Conservation (phyloP, 2,329 filamentous ascomycete genomes). For the Colletotrichum tanaceti region DNA sequence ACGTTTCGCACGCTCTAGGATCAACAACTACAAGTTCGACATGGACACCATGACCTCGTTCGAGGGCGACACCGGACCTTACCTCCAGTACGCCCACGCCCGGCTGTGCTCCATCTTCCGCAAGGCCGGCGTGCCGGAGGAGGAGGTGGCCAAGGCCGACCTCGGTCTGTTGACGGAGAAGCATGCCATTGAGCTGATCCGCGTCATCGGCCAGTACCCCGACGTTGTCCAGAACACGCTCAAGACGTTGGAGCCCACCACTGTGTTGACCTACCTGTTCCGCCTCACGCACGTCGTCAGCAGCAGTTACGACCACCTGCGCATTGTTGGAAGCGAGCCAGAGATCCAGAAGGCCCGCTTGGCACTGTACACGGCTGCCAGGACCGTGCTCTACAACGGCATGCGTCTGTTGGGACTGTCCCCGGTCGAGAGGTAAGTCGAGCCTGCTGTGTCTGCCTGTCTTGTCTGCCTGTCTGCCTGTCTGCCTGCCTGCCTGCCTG, state of each 20-base stretch:
- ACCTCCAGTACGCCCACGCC: slow-evolving; percentile 85
- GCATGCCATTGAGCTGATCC: slow-evolving; percentile 78
- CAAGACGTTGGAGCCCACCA: slow-evolving; percentile 82
- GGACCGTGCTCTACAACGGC: slow-evolving; percentile 82
- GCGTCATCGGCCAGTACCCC: slow-evolving; percentile 85
- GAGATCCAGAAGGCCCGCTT: slow-evolving; percentile 78
- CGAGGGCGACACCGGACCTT: slow-evolving; percentile 86
- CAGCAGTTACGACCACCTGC: slow-evolving; percentile 83
- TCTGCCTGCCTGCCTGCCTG: no score
- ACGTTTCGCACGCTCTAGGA: slow-evolving; percentile 50
- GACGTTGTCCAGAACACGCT: slow-evolving; percentile 86
- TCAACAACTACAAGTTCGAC: slow-evolving; percentile 77
- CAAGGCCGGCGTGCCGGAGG: slow-evolving; percentile 63
- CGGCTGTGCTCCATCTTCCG: slow-evolving; percentile 75
- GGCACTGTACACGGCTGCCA: slow-evolving; percentile 81
- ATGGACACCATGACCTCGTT: slow-evolving; percentile 62
- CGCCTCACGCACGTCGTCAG: slow-evolving; percentile 86
- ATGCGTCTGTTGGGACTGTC: slow-evolving; percentile 84
- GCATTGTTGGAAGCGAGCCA: slow-evolving; percentile 82
- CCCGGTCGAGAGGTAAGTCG: slow-evolving; percentile 69
- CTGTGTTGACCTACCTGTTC: slow-evolving; percentile 74
- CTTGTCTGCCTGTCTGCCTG: background rate
- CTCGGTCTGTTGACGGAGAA: slow-evolving; percentile 75
- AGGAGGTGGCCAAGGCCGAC: slow-evolving; percentile 73
- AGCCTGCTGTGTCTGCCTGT: background rate